These are phyloP conservation scores for Meyerozyma carpophila DNA, from an alignment of 1,139 yeast genomes.

Conservation along the genomic window DNA sequence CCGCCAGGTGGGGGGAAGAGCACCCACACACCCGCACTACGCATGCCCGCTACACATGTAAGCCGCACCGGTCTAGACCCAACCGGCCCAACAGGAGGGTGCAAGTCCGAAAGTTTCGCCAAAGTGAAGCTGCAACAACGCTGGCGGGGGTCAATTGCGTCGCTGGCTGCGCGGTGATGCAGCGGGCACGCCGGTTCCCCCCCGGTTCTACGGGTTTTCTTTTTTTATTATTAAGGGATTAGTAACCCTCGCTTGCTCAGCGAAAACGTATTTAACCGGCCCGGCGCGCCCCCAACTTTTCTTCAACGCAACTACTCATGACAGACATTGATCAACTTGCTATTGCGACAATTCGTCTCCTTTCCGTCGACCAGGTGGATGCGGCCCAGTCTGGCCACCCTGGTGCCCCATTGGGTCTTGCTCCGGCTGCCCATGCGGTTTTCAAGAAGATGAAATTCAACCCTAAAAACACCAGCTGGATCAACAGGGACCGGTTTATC, in stretches of 20 bases:
- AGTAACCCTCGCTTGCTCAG: not conserved
- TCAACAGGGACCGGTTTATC: slow-evolving; percentile 93
- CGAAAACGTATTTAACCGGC: not conserved
- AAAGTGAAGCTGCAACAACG: too few species aligned
- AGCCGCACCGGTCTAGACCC: slow-evolving; percentile 1
- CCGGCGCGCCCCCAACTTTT: slow-evolving; percentile 1
- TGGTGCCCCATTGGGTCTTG: slow-evolving; percentile 98
- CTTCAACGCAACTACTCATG: slow-evolving; percentile 12
- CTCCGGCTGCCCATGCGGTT: slow-evolving; percentile 66
- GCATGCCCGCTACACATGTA: not conserved
- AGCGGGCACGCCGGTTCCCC: not conserved
- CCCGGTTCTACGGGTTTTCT: not conserved
- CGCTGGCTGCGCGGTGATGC: not conserved
- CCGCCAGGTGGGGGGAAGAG: not conserved
- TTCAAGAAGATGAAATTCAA: slow-evolving; percentile 81
- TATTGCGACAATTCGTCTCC: slow-evolving; percentile 82
- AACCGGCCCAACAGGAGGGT: not conserved
- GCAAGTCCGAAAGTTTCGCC: not conserved
- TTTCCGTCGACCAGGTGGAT: slow-evolving; percentile 84
- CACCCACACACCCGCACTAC: not conserved
- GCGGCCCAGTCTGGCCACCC: slow-evolving; percentile 98
- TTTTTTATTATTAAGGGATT: not conserved
- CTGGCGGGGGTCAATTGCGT: not conserved
- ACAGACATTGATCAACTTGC: slow-evolving; percentile 64
- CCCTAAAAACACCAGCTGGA: slow-evolving; percentile 89